Conservation (phyloP, 768 basidiomycete genomes). For the Pseudohyphozyma bogoriensis region DNA sequence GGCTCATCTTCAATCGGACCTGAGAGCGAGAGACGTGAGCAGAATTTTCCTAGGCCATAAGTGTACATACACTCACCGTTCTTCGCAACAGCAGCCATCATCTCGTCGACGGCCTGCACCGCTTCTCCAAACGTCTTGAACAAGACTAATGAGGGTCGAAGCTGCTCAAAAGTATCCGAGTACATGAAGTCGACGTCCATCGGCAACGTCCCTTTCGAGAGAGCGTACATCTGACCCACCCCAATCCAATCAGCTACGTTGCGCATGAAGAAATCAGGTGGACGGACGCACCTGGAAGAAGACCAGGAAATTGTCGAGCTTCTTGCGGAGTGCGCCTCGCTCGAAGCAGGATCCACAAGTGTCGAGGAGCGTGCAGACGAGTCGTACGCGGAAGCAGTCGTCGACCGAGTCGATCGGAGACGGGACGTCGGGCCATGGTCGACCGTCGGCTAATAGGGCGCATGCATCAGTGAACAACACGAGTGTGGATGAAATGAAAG, state of each 20-base stretch:
- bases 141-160: slow-evolving; percentile 68
- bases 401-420: slow-evolving; percentile 80
- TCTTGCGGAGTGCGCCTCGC: slow-evolving; percentile 79
- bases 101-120: slow-evolving; percentile 76
- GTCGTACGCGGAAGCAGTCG: slow-evolving; percentile 87
- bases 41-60: too few relatives aligned
- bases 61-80: neutral
- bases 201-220: slow-evolving; percentile 73
- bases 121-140: slow-evolving; percentile 75
- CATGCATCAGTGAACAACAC: neutral
- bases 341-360: slow-evolving; percentile 98
- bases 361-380: slow-evolving; percentile 85
- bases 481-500: neutral
- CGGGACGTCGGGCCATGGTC: slow-evolving; percentile 66
- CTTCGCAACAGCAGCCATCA: slow-evolving; percentile 49
- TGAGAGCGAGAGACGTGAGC: neutral
- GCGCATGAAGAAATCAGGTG: neutral
- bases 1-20: slow-evolving; percentile 19
- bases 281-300: slow-evolving; percentile 71
- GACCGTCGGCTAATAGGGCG: slow-evolving; percentile 72
- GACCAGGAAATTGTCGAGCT: slow-evolving; percentile 78
- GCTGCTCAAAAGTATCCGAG: slow-evolving; percentile 83
- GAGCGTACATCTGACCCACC: slow-evolving; percentile 56
- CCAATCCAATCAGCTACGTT: slow-evolving; percentile 36
- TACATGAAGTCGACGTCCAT: slow-evolving; percentile 99